These are phyloP conservation scores for Pseudogymnoascus pannorum DNA, from an alignment of 2,329 filamentous ascomycete species.

Conservation along the genomic window DNA sequence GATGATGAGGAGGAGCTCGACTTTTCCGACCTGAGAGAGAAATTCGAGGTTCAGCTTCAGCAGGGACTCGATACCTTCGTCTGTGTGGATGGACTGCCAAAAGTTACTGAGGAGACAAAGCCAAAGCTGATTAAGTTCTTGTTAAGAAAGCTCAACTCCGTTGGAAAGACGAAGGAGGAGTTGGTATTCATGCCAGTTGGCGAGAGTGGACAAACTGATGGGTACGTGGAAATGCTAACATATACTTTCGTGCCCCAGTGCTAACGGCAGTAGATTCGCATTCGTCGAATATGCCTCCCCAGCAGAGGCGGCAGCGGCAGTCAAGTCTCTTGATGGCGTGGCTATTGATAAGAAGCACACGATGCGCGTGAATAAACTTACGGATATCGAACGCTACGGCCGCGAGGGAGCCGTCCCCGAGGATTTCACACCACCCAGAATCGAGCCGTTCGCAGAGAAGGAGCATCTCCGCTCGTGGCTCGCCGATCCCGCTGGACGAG, in stretches of 20 bases:
- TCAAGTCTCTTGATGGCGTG: conserved; percentile 77
- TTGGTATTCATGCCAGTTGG: conserved; percentile 90
- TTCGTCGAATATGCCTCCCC: conserved; percentile 94
- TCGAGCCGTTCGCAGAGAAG: conserved; percentile 81
- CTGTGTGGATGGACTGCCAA: conserved; percentile 87
- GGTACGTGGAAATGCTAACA: conserved; percentile 46
- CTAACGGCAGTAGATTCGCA: conserved; percentile 60
- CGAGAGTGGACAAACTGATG: conserved; percentile 76
- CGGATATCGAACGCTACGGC: conserved; percentile 93
- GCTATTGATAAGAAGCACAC: conserved; percentile 96
- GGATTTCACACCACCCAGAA: conserved; percentile 73
- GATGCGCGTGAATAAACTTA: conserved; percentile 93
- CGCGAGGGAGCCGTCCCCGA: conserved; percentile 90
- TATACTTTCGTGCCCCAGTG: conserved; percentile 4
- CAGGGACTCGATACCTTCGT: conserved; percentile 95
- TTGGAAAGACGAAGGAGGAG: conserved; percentile 80
- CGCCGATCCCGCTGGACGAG: conserved; percentile 68
- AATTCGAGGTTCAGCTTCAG: conserved; percentile 92
- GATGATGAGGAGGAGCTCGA: conserved; percentile 91
- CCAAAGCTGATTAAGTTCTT: conserved; percentile 94
- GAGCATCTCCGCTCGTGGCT: conserved; percentile 94
- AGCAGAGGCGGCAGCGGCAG: conserved; percentile 81
- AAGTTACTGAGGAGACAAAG: conserved; percentile 84
- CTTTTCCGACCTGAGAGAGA: conserved; percentile 86
- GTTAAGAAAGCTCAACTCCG: conserved; percentile 81